Evolutionary conservation across 805 yeast species (phyloP), one percentile per base, ranked within the genome.

Genomic region (Middelhovenomyces tepae): DNA sequence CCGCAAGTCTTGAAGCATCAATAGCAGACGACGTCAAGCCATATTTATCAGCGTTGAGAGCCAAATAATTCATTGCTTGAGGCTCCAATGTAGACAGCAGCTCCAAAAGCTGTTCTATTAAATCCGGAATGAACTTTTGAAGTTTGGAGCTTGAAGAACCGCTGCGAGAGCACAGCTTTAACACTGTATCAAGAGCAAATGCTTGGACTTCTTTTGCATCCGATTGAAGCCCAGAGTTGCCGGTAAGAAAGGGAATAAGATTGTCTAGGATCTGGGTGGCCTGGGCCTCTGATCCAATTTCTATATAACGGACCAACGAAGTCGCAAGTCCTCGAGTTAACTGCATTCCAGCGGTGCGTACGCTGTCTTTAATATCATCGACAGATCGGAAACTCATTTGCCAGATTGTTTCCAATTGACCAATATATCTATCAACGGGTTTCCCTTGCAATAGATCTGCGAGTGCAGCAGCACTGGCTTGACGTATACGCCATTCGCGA

Each of bases 331-430:
- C 65, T 40, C 76, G 72, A 1, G 94, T 74, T 23, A 91, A 60
- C 22, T 69, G 69, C 24, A 67, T 59, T 7, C 94, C 96, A 28
- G 84, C 94, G 37, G 71, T 72, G 32, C 96, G 66, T 3, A 91
- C 95, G 57, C 93, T 81, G 22, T 84, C 95, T 54, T 91, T 91
- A 38, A 89, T 84, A 60, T 89, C 97, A 59, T 89, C 98, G 71
- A 89, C 72, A 0, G 74, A 72, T 48, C 98, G 69, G 60, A 89
- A 87, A 31, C 87, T 77, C 81, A 83, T 77, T 4, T 69, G 64
- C 96, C 96, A 89, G 20, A 89, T 73, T 4, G 73, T 75, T 38
- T 81, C 37, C 23, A 51, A 31, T 13, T 36, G 27, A 7, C 34
- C 35, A 24, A 35, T 44, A 45, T 78, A 79, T 9, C 53, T 59